phyloP scores from a whole-genome alignment of 2,329 filamentous ascomycete species.

The Tolypocladium ophioglossoides region DNA sequence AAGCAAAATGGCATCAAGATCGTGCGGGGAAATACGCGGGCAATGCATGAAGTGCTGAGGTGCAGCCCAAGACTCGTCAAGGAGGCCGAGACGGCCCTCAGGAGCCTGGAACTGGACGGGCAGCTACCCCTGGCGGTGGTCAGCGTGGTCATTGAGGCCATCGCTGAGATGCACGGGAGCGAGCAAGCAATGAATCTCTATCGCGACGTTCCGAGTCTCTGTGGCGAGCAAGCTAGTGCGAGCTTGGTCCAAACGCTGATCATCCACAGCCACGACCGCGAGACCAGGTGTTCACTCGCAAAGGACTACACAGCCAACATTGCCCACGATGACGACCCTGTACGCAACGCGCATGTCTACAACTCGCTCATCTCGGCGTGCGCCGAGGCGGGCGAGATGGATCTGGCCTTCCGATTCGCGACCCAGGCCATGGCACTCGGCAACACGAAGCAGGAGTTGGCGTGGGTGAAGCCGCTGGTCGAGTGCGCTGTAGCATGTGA shows the following conservation, averaged over 20 bases:
- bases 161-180: slow-evolving; percentile 16
- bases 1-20: slow-evolving; percentile 36
- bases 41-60: slow-evolving; percentile 48
- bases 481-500: slow-evolving; percentile 15
- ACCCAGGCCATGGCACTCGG: slow-evolving; percentile 5
- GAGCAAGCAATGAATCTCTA: slow-evolving; percentile 22
- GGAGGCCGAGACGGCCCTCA: slow-evolving; percentile 45
- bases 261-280: slow-evolving; percentile 13
- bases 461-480: slow-evolving; percentile 19
- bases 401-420: slow-evolving; percentile 23
- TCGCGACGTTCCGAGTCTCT: slow-evolving; percentile 16
- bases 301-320: slow-evolving; percentile 18
- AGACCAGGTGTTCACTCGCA: slow-evolving; percentile 14
- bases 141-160: slow-evolving; percentile 23
- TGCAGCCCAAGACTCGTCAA: slow-evolving; percentile 32
- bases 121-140: slow-evolving; percentile 27
- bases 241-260: slow-evolving; percentile 20
- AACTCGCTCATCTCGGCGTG: slow-evolving; percentile 18
- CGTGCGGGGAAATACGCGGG: slow-evolving; percentile 50
- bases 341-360: slow-evolving; percentile 9
- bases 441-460: slow-evolving; percentile 5
- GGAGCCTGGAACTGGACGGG: slow-evolving; percentile 30
- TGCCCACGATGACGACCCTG: slow-evolving; percentile 5
- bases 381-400: slow-evolving; percentile 16
- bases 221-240: slow-evolving; percentile 14